Percentiles rank a stretch among this genome's conserved stretches.
These are phyloP conservation scores for Quillaja saponaria DNA, from an alignment of 306 rosid genomes.

Conservation along the genomic window DNA sequence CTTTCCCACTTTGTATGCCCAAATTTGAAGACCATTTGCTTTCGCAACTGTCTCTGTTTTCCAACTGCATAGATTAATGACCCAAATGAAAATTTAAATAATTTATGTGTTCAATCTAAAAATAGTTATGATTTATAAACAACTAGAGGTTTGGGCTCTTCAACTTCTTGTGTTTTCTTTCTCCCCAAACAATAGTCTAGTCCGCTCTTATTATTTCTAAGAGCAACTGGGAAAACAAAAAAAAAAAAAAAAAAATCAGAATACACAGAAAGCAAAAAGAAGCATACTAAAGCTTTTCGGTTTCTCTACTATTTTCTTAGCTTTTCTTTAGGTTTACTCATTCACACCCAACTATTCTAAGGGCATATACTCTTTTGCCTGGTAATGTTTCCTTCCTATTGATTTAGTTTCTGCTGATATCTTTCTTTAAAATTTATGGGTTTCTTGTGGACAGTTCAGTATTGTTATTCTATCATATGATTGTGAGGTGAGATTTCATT, in stretches of 20 bases:
- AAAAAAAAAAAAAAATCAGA: too few species aligned
- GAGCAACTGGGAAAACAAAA: constrained; percentile 22
- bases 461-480: not conserved
- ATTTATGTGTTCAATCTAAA: too few species aligned
- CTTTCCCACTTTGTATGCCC: constrained; percentile 8
- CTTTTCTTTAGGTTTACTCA: constrained; percentile 59
- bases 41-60: constrained; percentile 24
- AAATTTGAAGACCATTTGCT: constrained; percentile 19
- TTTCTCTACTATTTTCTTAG: constrained; percentile 40
- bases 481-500: constrained; percentile 17
- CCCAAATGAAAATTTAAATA: too few species aligned
- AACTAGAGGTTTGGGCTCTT: too few species aligned
- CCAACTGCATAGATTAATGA: too few species aligned
- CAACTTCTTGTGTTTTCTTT: not conserved
- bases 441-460: constrained; percentile 24
- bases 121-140: too few species aligned
- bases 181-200: not conserved
- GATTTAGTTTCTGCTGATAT: constrained; percentile 21
- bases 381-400: constrained; percentile 15
- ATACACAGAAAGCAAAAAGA: constrained; percentile 30
- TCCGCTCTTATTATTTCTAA: not conserved
- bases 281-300: constrained; percentile 17
- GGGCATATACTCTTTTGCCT: constrained; percentile 24
- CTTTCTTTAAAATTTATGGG: not conserved
- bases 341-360: constrained; percentile 27